phyloP scores from a whole-genome alignment of 2,329 filamentous ascomycete species.

The Thyridium curvatum region DNA sequence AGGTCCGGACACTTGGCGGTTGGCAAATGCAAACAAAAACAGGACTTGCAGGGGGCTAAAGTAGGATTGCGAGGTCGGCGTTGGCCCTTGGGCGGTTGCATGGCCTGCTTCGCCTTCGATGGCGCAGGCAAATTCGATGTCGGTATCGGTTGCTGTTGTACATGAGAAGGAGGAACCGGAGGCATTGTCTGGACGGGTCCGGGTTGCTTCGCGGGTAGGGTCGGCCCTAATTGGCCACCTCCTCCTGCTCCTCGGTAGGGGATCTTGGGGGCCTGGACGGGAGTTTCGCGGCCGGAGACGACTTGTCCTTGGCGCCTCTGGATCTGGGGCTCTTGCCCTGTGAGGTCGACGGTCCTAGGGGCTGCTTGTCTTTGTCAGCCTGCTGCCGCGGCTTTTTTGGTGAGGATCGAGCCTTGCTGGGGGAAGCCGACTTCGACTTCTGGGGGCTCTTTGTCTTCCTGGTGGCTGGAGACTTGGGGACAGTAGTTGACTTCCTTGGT shows the following conservation, averaged over 20 bases:
- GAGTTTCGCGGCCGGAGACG: neutral
- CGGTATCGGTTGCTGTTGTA: neutral
- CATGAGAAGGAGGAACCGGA: neutral
- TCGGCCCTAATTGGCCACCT: too few species aligned
- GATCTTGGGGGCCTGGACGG: neutral
- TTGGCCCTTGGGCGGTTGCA: neutral
- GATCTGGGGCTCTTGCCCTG: neutral
- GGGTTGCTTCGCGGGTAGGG: too few species aligned
- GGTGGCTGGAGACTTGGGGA: neutral
- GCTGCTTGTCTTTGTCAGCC: neutral
- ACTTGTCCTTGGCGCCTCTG: neutral
- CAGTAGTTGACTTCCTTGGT: slow-evolving; percentile 3
- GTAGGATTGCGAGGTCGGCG: neutral
- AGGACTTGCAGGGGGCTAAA: slow-evolving; percentile 3
- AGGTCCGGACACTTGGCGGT: slow-evolving; percentile 4
- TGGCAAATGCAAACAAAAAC: slow-evolving; percentile 4
- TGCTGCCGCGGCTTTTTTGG: neutral
- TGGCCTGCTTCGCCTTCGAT: neutral
- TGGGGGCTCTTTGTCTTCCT: too few species aligned
- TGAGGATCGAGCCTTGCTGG: neutral
- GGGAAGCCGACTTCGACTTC: slow-evolving; percentile 2
- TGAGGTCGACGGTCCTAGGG: neutral
- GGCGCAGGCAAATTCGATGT: neutral
- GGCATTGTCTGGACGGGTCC: neutral
- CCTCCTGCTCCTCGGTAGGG: neutral